Conservation (phyloP, 441 rosid genomes). For the Gossypium armourianum region DNA sequence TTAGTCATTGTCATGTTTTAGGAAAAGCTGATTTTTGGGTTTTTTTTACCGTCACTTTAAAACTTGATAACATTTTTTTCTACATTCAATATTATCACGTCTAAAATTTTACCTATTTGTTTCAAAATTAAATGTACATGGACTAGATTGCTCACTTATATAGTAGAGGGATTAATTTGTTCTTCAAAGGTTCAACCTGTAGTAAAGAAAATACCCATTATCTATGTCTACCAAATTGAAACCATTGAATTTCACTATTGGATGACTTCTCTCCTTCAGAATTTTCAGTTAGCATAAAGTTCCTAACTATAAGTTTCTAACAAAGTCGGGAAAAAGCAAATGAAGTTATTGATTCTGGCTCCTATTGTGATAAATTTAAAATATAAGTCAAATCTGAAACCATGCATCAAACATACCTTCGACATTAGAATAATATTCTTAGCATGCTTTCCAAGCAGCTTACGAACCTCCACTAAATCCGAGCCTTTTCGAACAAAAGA, state of each 20-base stretch:
- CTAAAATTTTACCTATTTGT: no score
- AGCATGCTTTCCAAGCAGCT: constrained; percentile 59
- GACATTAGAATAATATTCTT: constrained; percentile 84
- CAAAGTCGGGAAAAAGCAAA: neutral
- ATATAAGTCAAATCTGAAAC: neutral
- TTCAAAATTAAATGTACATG: no score
- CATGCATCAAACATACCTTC: constrained; percentile 41
- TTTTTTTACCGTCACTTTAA: no score
- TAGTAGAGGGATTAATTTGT: no score
- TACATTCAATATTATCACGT: no score
- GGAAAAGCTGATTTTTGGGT: no score
- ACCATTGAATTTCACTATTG: neutral
- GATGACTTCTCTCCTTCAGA: neutral
- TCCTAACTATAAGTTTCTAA: neutral
- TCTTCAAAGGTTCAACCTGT: no score
- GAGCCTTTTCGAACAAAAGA: constrained; percentile 90
- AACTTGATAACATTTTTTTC: no score
- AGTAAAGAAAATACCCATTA: neutral
- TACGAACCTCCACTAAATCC: constrained; percentile 69
- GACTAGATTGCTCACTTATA: no score
- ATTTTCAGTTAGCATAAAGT: neutral
- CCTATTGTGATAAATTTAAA: neutral
- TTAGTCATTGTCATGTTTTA: no score
- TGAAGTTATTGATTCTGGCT: neutral
- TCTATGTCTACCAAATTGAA: neutral